These are phyloP conservation scores for Claviceps sp. DNA, from an alignment of 2,329 filamentous ascomycete genomes.

Conservation along the genomic window DNA sequence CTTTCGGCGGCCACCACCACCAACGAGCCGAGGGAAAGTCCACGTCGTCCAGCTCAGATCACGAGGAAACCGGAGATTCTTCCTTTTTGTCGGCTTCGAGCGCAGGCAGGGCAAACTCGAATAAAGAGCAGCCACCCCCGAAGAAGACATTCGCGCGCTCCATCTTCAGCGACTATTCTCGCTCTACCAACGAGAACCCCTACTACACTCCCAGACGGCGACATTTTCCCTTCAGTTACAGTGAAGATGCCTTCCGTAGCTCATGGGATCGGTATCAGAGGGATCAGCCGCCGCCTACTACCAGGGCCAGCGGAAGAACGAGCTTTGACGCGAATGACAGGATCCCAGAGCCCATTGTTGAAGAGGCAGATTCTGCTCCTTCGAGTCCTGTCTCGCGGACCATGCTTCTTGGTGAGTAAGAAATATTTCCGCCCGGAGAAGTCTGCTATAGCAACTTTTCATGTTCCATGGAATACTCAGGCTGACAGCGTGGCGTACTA, in stretches of 20 bases:
- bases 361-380: constrained; percentile 18
- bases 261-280: constrained; percentile 2
- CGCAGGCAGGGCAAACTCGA: background rate
- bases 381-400: constrained; percentile 11
- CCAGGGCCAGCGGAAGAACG: background rate
- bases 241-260: background rate
- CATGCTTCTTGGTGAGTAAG: constrained; percentile 18
- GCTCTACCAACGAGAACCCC: constrained; percentile 18
- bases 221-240: constrained; percentile 5
- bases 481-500: too few relatives aligned
- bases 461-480: too few relatives aligned
- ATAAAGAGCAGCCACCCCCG: background rate
- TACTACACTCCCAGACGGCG: constrained; percentile 19
- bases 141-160: constrained; percentile 1
- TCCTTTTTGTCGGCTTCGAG: constrained; percentile 2
- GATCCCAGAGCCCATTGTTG: constrained; percentile 20
- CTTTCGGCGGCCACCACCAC: background rate
- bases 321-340: constrained; percentile 6
- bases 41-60: background rate
- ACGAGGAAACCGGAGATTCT: background rate
- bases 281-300: background rate
- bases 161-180: constrained; percentile 13
- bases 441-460: too few relatives aligned
- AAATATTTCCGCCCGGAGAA: too few relatives aligned
- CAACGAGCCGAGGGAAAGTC: background rate